Conservation (phyloP, 495 filamentous ascomycete species). For the Hypoxylon perforatum region DNA sequence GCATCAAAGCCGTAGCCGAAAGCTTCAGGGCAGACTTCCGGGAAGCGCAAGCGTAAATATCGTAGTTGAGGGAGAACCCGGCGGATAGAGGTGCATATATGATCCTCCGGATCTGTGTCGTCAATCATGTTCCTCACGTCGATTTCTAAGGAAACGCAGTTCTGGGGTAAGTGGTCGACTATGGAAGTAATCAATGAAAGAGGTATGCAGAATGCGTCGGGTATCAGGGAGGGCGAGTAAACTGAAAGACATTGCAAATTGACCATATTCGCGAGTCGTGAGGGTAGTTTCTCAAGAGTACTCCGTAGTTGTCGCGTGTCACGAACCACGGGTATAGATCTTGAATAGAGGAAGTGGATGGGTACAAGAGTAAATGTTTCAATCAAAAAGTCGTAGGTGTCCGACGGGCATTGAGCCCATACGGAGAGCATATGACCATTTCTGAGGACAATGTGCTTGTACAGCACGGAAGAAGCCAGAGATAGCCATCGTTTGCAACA, state of each 20-base stretch:
- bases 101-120: background rate
- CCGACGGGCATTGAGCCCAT: background rate
- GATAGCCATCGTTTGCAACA: slow-evolving; percentile 9
- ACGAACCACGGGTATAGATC: too few species aligned
- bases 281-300: background rate
- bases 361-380: slow-evolving; percentile 6
- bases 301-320: background rate
- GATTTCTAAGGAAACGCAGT: slow-evolving; percentile 2
- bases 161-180: slow-evolving; percentile 3
- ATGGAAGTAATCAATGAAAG: background rate
- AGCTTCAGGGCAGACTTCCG: slow-evolving; percentile 4
- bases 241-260: background rate
- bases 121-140: background rate
- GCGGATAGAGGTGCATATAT: slow-evolving; percentile 13
- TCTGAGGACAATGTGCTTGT: background rate
- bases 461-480: slow-evolving; percentile 6
- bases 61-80: slow-evolving; percentile 2
- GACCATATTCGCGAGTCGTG: slow-evolving; percentile 7
- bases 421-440: background rate
- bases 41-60: slow-evolving; percentile 1
- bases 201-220: background rate
- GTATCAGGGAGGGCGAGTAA: background rate
- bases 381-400: background rate
- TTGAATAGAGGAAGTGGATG: too few species aligned
- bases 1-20: slow-evolving; percentile 9